Evolutionary conservation across 495 filamentous ascomycete species (phyloP).

Genomic region (Aspergillus affinis): DNA sequence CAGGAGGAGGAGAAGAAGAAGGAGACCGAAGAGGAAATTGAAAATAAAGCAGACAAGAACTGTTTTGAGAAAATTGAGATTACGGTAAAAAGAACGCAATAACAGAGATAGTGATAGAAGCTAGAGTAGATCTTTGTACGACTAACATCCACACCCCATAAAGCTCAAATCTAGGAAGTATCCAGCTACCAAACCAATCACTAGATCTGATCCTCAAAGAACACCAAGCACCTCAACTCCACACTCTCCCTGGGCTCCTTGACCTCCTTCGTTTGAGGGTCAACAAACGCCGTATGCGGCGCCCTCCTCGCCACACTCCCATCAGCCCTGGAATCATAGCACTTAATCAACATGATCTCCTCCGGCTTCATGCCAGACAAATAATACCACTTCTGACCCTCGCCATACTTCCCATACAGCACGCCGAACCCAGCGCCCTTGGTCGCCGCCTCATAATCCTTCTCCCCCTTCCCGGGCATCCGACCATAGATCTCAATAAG

Average conservation of each 20-base stretch:
- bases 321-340: slow-evolving; percentile 5
- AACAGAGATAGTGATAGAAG: no score
- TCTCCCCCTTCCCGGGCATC: neutral
- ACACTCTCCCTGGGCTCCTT: slow-evolving; percentile 1
- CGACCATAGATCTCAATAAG: neutral
- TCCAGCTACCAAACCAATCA: neutral
- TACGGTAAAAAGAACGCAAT: no score
- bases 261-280: neutral
- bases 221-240: slow-evolving; percentile 8
- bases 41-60: no score
- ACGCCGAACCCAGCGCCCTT: neutral
- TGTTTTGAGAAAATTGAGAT: no score
- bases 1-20: no score
- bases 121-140: no score
- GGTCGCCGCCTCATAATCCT: neutral
- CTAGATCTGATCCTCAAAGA: slow-evolving; percentile 1
- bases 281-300: slow-evolving; percentile 4
- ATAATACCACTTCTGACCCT: slow-evolving; percentile 10
- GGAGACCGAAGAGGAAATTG: no score
- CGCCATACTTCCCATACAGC: slow-evolving; percentile 1
- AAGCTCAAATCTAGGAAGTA: no score
- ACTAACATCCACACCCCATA: no score
- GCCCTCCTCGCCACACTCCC: slow-evolving; percentile 1
- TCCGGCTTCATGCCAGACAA: slow-evolving; percentile 4
- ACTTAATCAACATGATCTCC: slow-evolving; percentile 6